These are phyloP conservation scores for Musa acuminata DNA, from an alignment of 176 grass and related monocot species.

Conservation along the genomic window DNA sequence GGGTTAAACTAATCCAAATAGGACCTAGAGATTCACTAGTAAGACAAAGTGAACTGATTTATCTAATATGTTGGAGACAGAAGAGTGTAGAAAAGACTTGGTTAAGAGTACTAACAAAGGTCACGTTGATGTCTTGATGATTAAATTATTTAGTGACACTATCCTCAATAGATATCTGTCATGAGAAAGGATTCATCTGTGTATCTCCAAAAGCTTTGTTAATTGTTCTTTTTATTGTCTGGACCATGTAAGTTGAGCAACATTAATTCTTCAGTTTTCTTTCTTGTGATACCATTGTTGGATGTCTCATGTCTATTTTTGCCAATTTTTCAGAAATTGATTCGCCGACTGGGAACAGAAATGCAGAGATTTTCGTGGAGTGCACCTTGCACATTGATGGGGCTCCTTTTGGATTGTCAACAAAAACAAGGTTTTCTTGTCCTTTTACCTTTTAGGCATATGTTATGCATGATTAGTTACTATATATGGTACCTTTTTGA, in stretches of 20 bases:
- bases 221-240: background rate
- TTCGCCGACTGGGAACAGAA: slow-evolving; percentile 18
- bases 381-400: slow-evolving; percentile 72
- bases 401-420: slow-evolving; percentile 59
- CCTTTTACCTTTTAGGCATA: background rate
- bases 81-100: too few relatives aligned
- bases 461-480: too few relatives aligned
- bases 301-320: background rate
- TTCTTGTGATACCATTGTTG: background rate
- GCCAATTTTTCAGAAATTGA: slow-evolving; percentile 20
- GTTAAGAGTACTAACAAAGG: too few relatives aligned
- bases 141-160: too few relatives aligned
- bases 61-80: too few relatives aligned
- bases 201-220: too few relatives aligned
- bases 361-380: slow-evolving; percentile 70
- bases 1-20: too few relatives aligned
- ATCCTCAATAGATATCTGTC: too few relatives aligned
- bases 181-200: too few relatives aligned
- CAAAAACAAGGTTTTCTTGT: slow-evolving; percentile 52
- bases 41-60: too few relatives aligned
- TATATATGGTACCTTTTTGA: background rate
- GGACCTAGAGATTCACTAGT: too few relatives aligned
- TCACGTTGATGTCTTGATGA: too few relatives aligned
- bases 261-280: background rate
- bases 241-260: background rate